Evolutionary conservation across 805 yeast genomes (phyloP).

Genomic region (Metschnikowia sp.): DNA sequence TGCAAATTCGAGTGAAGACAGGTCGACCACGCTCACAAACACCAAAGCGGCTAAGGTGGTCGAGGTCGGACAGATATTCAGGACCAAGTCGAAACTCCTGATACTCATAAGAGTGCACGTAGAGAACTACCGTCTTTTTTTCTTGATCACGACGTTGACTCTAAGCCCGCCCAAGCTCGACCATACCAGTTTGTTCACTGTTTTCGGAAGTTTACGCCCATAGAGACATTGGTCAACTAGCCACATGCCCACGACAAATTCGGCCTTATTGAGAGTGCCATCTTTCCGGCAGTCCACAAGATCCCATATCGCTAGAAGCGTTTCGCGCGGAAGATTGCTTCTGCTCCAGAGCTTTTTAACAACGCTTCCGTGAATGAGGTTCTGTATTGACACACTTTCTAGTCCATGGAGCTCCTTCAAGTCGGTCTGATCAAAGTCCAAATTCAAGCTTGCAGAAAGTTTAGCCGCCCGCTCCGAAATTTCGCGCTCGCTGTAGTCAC

Average conservation of each 20-base stretch:
- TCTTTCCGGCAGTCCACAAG: conserved; percentile 64
- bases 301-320: conserved; percentile 59
- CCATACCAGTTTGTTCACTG: conserved; percentile 73
- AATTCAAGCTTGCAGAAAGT: conserved; percentile 26
- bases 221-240: conserved; percentile 91
- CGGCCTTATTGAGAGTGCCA: conserved; percentile 74
- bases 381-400: conserved; percentile 24
- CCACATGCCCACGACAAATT: conserved; percentile 97
- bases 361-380: conserved; percentile 54
- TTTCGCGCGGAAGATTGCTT: conserved; percentile 64
- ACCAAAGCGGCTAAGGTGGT: too few relatives aligned
- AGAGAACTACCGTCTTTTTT: conserved; percentile 21
- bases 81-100: too few relatives aligned
- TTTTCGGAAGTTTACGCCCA: conserved; percentile 82
- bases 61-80: too few relatives aligned
- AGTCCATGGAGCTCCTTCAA: conserved; percentile 30
- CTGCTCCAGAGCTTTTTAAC: conserved; percentile 81
- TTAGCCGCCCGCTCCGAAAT: conserved; percentile 18
- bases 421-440: conserved; percentile 23
- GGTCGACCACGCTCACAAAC: too few relatives aligned
- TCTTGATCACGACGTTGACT: conserved; percentile 35
- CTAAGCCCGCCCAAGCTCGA: conserved; percentile 60
- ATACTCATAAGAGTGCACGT: too few relatives aligned
- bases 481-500: conserved; percentile 15
- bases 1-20: too few relatives aligned